Evolutionary conservation across 257 asterid species (phyloP).

Genomic region (Plantago ovata): DNA sequence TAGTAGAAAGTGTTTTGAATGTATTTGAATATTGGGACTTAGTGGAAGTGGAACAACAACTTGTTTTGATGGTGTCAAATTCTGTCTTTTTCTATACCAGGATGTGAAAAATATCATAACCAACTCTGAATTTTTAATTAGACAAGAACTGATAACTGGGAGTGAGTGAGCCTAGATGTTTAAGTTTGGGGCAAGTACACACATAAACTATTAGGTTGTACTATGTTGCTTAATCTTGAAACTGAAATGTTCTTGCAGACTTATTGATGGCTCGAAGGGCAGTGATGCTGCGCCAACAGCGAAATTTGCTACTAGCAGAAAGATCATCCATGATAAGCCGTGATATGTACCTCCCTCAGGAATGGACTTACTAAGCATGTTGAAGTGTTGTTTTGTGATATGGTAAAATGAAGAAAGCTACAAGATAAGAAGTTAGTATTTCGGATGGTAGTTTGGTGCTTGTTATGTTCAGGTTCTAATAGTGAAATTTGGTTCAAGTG

Average conservation of each 20-base stretch:
- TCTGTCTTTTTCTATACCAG: no score
- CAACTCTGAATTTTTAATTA: no score
- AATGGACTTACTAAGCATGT: constrained; percentile 28
- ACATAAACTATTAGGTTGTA: no score
- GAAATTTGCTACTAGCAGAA: constrained; percentile 21
- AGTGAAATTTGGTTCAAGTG: constrained; percentile 26
- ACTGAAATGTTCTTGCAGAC: constrained; percentile 24
- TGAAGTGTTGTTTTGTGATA: constrained; percentile 12
- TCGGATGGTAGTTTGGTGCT: constrained; percentile 15
- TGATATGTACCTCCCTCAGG: constrained; percentile 26
- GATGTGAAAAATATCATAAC: no score
- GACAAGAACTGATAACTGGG: no score
- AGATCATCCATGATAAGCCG: constrained; percentile 24
- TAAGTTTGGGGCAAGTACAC: no score
- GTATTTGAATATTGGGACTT: no score
- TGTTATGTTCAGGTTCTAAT: constrained; percentile 15
- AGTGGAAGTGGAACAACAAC: no score
- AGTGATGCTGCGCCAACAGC: constrained; percentile 33
- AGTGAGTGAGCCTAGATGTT: no score
- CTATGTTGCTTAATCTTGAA: not conserved
- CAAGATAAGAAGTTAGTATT: not conserved
- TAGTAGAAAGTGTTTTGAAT: no score
- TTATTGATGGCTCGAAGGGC: constrained; percentile 44
- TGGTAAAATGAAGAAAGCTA: constrained; percentile 9
- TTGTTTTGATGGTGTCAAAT: no score